phyloP scores from a whole-genome alignment of 2,329 filamentous ascomycete genomes.

The Fusarium heterosporum region DNA sequence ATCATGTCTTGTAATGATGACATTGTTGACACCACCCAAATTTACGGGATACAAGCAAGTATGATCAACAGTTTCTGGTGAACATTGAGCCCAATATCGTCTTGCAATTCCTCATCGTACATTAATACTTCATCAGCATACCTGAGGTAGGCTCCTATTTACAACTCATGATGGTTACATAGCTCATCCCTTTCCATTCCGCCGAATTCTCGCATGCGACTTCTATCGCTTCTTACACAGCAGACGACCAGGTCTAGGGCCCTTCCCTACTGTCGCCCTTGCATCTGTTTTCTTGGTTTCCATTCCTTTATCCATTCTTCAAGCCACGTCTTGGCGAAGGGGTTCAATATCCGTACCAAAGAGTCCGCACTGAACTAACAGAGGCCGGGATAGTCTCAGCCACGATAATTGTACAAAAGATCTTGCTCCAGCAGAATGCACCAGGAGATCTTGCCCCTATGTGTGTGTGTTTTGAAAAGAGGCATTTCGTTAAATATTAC shows the following conservation, averaged over 20 bases:
- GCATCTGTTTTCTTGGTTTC: conserved; percentile 8
- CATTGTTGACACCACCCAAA: not conserved
- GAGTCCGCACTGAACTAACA: conserved; percentile 10
- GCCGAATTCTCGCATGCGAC: conserved; percentile 7
- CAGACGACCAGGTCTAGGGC: not conserved
- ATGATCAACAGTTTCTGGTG: not conserved
- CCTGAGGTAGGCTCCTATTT: conserved; percentile 1
- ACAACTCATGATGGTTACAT: conserved; percentile 16
- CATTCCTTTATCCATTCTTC: conserved; percentile 3
- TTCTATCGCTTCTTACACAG: conserved; percentile 5
- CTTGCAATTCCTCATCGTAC: conserved; percentile 18
- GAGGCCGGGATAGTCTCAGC: conserved; percentile 33
- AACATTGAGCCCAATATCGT: not conserved
- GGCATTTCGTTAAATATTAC: conserved; percentile 41
- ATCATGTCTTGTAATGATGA: not conserved
- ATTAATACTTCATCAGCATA: conserved; percentile 13
- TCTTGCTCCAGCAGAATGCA: conserved; percentile 6
- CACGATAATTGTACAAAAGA: conserved; percentile 33
- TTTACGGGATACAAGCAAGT: not conserved
- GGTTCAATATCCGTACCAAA: conserved; percentile 17
- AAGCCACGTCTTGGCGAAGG: conserved; percentile 11
- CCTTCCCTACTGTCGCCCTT: conserved; percentile 16
- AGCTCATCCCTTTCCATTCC: conserved; percentile 22
- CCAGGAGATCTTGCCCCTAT: conserved; percentile 9
- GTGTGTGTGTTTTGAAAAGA: conserved; percentile 9